A percentile compares a stretch with the other conserved stretches of the same genome.
These are phyloP conservation scores for Amoebophrya sp. DNA, from an alignment of 169 alveolate genomes.

Conservation along the genomic window DNA sequence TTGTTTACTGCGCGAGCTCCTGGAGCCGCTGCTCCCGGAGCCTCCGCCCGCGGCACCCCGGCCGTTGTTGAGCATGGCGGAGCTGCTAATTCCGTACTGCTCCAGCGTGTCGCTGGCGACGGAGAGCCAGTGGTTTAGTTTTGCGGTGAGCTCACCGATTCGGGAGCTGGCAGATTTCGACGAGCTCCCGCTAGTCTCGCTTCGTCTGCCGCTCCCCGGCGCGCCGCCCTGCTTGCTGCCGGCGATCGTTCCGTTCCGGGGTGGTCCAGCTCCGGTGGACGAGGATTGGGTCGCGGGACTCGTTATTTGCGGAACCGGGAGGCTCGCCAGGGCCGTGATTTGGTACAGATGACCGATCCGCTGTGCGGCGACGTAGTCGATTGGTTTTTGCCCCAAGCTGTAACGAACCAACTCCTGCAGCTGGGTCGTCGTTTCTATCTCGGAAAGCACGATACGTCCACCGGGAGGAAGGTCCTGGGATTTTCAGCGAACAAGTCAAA, in stretches of 20 bases:
- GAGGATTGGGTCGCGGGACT: too few species aligned
- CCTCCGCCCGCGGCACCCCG: background rate
- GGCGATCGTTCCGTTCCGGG: background rate
- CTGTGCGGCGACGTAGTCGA: background rate
- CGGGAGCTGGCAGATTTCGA: background rate
- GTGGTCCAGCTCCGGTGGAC: background rate
- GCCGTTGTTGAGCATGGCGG: background rate
- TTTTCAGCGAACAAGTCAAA: too few species aligned
- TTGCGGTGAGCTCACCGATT: background rate
- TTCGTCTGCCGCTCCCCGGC: background rate
- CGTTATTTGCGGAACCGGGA: too few species aligned
- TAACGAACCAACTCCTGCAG: background rate
- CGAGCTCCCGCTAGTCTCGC: background rate
- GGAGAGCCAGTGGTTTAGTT: background rate
- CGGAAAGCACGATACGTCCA: background rate
- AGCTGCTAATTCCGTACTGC: background rate
- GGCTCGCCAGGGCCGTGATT: background rate
- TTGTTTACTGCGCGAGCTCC: background rate
- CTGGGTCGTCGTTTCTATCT: background rate
- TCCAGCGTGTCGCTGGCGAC: background rate
- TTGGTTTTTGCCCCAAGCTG: background rate
- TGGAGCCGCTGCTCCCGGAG: background rate
- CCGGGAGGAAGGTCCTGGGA: background rate
- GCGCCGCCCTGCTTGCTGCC: background rate
- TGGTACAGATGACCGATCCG: background rate